Conservation (phyloP, 2,329 filamentous ascomycete species). For the Ceratocystis cubensis region DNA sequence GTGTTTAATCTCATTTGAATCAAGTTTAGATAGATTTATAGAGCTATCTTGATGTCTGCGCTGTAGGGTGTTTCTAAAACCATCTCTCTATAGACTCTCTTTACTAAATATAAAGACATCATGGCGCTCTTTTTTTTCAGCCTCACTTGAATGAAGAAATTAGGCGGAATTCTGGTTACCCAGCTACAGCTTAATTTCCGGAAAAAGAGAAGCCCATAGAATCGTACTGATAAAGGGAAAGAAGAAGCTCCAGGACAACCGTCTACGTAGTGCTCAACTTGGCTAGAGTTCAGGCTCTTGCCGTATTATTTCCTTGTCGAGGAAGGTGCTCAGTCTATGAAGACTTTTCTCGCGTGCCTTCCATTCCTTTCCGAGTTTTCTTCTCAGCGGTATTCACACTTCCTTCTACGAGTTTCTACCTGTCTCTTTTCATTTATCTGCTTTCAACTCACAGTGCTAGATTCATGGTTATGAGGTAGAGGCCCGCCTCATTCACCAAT, state of each 20-base stretch:
- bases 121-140: background rate
- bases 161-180: background rate
- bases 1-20: too few relatives aligned
- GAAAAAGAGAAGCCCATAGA: background rate
- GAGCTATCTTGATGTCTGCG: too few relatives aligned
- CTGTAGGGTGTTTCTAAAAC: background rate
- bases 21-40: background rate
- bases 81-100: background rate
- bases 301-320: background rate
- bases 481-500: background rate
- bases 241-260: background rate
- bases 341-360: background rate
- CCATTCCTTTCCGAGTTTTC: background rate
- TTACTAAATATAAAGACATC: background rate
- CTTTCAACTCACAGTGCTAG: background rate
- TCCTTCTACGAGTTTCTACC: background rate
- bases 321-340: background rate
- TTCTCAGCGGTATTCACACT: background rate
- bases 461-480: background rate
- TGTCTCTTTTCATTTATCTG: background rate
- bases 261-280: background rate
- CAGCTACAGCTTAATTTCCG: background rate
- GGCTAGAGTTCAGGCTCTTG: background rate
- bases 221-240: background rate
- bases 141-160: background rate